Conservation (phyloP, 306 rosid species). For the Amphicarpaea edgeworthii region DNA sequence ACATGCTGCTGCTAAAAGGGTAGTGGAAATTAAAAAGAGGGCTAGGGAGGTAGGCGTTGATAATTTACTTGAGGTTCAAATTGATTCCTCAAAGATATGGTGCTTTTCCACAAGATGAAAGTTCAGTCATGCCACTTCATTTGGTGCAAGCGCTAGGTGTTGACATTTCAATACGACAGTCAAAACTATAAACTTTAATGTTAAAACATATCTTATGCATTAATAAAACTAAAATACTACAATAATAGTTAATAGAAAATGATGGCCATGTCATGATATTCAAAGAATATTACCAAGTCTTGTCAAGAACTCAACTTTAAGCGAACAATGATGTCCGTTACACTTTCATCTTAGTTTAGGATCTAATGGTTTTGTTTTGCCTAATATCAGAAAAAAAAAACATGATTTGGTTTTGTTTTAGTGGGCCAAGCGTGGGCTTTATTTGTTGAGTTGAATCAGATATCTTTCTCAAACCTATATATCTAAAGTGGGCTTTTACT, state of each 20-base stretch:
- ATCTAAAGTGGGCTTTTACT: conserved; percentile 31
- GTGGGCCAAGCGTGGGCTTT: conserved; percentile 24
- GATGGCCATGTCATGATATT: neutral
- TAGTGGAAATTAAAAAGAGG: neutral
- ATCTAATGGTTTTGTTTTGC: neutral
- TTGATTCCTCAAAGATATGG: conserved; percentile 29
- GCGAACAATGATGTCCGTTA: neutral
- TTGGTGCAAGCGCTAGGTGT: conserved; percentile 6
- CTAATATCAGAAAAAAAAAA: neutral
- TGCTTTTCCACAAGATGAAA: conserved; percentile 39
- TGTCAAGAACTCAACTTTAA: neutral
- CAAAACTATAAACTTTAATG: no score
- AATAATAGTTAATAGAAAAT: no score
- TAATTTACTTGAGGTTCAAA: conserved; percentile 33
- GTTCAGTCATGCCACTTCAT: conserved; percentile 37
- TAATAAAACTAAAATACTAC: no score
- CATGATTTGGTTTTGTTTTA: neutral
- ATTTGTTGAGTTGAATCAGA: neutral
- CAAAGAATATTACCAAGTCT: neutral
- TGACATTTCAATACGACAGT: conserved; percentile 15
- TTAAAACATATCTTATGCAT: no score
- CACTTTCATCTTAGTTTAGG: neutral
- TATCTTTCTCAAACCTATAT: neutral
- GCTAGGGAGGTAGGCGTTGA: neutral
- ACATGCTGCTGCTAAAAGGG: neutral